These are phyloP conservation scores for Pythium aquatile DNA, from an alignment of 352 stramenopile species.

Conservation along the genomic window DNA sequence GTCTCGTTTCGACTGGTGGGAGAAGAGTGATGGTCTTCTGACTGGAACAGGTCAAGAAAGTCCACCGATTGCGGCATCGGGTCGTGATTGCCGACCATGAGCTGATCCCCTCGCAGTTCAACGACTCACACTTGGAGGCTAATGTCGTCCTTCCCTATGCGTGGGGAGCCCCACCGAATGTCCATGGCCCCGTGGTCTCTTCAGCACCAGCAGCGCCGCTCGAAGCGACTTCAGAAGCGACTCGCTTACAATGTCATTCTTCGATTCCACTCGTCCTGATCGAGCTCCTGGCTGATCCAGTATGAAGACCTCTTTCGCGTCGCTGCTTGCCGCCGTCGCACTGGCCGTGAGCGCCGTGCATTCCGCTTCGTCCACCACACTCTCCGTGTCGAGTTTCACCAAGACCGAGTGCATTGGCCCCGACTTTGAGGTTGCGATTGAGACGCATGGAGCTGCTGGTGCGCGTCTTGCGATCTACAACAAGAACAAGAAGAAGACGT, in stretches of 20 bases:
- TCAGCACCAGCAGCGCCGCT: no score
- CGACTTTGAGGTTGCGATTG: constrained; percentile 8
- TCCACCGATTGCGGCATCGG: constrained; percentile 1
- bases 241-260: background rate
- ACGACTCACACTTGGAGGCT: background rate
- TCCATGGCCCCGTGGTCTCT: no score
- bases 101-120: background rate
- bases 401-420: background rate
- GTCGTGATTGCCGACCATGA: background rate
- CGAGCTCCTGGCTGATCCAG: background rate
- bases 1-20: background rate
- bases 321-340: background rate
- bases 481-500: constrained; percentile 2
- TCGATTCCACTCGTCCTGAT: background rate
- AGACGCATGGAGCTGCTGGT: background rate
- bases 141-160: background rate
- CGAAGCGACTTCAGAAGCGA: no score
- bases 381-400: constrained; percentile 1
- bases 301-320: constrained; percentile 1
- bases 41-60: background rate
- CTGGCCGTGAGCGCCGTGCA: background rate
- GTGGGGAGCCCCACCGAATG: background rate
- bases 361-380: background rate
- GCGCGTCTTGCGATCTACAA: constrained; percentile 16
- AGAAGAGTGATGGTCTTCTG: constrained; percentile 2